phyloP scores from a whole-genome alignment of 1,284 basidiomycete genomes.

The Dichomitus squalens region DNA sequence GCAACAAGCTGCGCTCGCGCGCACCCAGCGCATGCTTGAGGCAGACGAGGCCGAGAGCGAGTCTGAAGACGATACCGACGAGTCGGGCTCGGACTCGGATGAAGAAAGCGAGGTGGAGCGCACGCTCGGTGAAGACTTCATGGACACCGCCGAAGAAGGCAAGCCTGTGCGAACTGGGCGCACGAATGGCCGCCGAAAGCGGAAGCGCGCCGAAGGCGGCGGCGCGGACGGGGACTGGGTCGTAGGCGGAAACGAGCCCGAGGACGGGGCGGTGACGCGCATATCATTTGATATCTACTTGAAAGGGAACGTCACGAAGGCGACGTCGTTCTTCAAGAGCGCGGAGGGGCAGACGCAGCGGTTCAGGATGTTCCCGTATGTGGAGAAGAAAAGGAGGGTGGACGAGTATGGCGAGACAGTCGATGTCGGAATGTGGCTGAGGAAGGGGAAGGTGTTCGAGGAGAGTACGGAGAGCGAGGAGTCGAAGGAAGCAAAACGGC shows the following conservation, averaged over 20 bases:
- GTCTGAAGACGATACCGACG: constrained; percentile 56
- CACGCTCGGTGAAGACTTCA: constrained; percentile 53
- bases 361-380: constrained; percentile 96
- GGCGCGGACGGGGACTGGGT: constrained; percentile 63
- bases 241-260: constrained; percentile 54
- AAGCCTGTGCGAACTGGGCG: constrained; percentile 1
- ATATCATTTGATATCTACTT: constrained; percentile 96
- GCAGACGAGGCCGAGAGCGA: constrained; percentile 78
- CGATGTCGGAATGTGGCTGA: constrained; percentile 92
- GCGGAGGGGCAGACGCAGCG: constrained; percentile 70
- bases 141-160: constrained; percentile 42
- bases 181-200: constrained; percentile 23
- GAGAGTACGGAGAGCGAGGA: constrained; percentile 87
- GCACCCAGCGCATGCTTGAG: constrained; percentile 89
- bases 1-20: constrained; percentile 82
- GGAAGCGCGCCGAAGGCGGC: constrained; percentile 47
- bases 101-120: constrained; percentile 75
- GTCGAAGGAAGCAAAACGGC: constrained; percentile 71
- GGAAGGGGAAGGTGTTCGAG: constrained; percentile 87
- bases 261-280: constrained; percentile 70
- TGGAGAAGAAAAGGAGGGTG: constrained; percentile 89
- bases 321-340: constrained; percentile 84
- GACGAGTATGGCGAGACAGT: constrained; percentile 97
- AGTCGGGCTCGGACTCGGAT: constrained; percentile 60
- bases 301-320: constrained; percentile 87